Conservation (phyloP, 495 filamentous ascomycete genomes). For the Emericellopsis terricola region DNA sequence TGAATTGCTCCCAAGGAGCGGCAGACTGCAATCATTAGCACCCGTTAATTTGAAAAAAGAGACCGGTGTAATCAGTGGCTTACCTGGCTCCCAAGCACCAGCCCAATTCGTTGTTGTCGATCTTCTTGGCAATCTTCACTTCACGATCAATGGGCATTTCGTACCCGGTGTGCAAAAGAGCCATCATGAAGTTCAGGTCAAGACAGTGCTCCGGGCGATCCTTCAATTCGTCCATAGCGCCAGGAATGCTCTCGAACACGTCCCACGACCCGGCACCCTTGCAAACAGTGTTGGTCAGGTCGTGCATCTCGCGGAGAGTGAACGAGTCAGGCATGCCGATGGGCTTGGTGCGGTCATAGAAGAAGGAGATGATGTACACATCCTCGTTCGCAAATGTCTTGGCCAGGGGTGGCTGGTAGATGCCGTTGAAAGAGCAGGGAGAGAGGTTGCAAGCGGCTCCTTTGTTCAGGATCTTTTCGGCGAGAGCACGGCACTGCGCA, state of each 20-base stretch:
- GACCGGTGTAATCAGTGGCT: slow-evolving; percentile 9
- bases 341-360: slow-evolving; percentile 80
- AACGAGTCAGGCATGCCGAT: slow-evolving; percentile 94
- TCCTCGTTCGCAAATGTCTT: slow-evolving; percentile 90
- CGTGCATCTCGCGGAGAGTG: slow-evolving; percentile 69
- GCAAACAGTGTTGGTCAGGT: slow-evolving; percentile 72
- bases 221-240: slow-evolving; percentile 54
- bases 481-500: slow-evolving; percentile 76
- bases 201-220: slow-evolving; percentile 80
- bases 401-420: slow-evolving; percentile 80
- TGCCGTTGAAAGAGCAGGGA: slow-evolving; percentile 93
- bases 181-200: slow-evolving; percentile 90
- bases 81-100: slow-evolving; percentile 97
- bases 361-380: slow-evolving; percentile 92
- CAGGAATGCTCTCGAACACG: slow-evolving; percentile 52
- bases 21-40: slow-evolving; percentile 30
- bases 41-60: slow-evolving; percentile 1
- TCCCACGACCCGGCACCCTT: slow-evolving; percentile 61
- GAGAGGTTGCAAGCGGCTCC: slow-evolving; percentile 62
- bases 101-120: slow-evolving; percentile 88
- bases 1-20: slow-evolving; percentile 23
- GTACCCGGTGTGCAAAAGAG: slow-evolving; percentile 84
- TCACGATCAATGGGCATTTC: slow-evolving; percentile 94
- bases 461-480: slow-evolving; percentile 83
- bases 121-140: slow-evolving; percentile 96